Base-by-base conservation (phyloP, 2,329 filamentous ascomycete genomes). In the Calcarisporium arbuscula region DNA sequence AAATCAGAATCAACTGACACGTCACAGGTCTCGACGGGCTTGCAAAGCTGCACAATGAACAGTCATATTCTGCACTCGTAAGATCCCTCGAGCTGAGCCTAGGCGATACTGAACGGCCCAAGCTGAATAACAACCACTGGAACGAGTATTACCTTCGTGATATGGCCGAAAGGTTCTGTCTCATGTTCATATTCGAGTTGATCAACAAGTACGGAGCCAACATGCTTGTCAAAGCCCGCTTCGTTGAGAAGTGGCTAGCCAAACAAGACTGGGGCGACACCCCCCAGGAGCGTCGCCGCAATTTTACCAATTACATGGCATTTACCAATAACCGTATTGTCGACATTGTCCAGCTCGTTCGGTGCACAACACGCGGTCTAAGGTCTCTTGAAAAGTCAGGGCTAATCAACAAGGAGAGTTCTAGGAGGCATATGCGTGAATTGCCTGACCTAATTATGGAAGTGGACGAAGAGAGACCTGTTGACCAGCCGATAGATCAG, bases 231-330 rank as follows among this genome's bases (percentile, higher is more conserved):
- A 67, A 75, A 51, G 77, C 80, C 23, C 70, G 70, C 6, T 76
- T 89, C 42, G 69, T 89, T 25, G 77, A 81, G 40, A 77, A 74
- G 36, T 89, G 84, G 84, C 69, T 89, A n/a, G 72, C 67, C 21
- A 77, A 74, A 47, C 85, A 88, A 53, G 73, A 77, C 7, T 88
- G 83, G 65, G 83, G 82, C 15, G 61, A 67, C 14, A 59, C 58
- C 2, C 59, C 68, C 3, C 67, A 72, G 35, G 70, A 77, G 39
- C 62, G 68, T 26, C 61, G 60, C n/a, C 58, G 52, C 12, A 77
- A 72, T 45, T 82, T 80, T 47, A 57, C 55, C 16, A 55, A 64
- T 19, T 74, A 77, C 52, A 56, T 70, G 59, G 48, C 62, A 16
- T 53, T 58, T 48, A 65, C 69, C 50, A 58, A 62, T 48, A 81